These are phyloP conservation scores for Ustilago tritici DNA, from an alignment of 1,284 basidiomycete genomes.

Conservation along the genomic window DNA sequence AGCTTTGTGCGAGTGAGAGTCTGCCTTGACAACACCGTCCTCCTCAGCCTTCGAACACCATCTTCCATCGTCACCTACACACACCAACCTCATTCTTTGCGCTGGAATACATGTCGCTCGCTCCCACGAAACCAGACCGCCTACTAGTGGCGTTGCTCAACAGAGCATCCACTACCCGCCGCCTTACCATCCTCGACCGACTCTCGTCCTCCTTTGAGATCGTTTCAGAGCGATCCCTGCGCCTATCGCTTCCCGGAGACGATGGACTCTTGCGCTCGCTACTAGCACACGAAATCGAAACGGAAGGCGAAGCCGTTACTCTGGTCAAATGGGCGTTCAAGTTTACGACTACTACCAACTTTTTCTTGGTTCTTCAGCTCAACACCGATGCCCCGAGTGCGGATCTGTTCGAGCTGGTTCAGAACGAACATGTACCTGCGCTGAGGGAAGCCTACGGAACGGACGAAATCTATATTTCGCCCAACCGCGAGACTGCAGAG, in stretches of 20 bases:
- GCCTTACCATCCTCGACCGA: slow-evolving; percentile 15
- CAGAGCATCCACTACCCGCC: slow-evolving; percentile 27
- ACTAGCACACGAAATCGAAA: slow-evolving; percentile 37
- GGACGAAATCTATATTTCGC: slow-evolving; percentile 51
- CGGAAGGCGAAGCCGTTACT: slow-evolving; percentile 31
- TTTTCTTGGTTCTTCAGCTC: slow-evolving; percentile 42
- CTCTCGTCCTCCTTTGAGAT: slow-evolving; percentile 34
- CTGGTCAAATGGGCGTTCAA: slow-evolving; percentile 35
- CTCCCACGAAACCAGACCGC: neutral
- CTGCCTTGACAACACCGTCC: neutral
- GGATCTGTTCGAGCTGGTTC: slow-evolving; percentile 1
- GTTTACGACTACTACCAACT: slow-evolving; percentile 39
- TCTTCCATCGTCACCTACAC: neutral
- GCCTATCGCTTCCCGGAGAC: slow-evolving; percentile 38
- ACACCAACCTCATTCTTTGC: neutral
- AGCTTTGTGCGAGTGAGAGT: slow-evolving; percentile 6
- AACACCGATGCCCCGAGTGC: slow-evolving; percentile 5
- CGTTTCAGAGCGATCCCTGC: slow-evolving; percentile 36
- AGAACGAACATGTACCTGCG: neutral
- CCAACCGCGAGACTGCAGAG: slow-evolving; percentile 21
- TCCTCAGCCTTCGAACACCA: neutral
- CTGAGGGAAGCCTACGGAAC: slow-evolving; percentile 33
- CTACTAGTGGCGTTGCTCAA: slow-evolving; percentile 31
- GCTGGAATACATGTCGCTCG: slow-evolving; percentile 1
- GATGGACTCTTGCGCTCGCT: slow-evolving; percentile 48